Conservation (phyloP, 352 stramenopile species). For the Globisporangium apiculatum region DNA sequence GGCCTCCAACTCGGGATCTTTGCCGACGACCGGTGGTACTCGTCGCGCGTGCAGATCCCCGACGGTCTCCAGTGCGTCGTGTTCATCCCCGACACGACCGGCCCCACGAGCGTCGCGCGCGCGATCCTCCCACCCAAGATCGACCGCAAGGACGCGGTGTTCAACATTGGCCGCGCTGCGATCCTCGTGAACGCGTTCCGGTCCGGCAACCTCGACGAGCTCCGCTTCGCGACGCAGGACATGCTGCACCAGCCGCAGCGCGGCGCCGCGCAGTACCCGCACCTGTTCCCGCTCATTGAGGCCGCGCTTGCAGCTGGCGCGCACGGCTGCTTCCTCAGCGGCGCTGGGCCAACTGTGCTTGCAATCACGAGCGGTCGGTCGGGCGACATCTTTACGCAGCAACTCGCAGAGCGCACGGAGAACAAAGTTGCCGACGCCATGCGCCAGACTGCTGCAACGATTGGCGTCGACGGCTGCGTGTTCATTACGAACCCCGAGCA, state of each 20-base stretch:
- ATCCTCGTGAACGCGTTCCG: constrained; percentile 97
- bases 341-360: constrained; percentile 96
- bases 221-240: constrained; percentile 93
- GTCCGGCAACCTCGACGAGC: constrained; percentile 95
- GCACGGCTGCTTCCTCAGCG: constrained; percentile 95
- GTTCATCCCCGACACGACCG: constrained; percentile 98
- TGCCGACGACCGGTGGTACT: constrained; percentile 95
- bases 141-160: constrained; percentile 92
- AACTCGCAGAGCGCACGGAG: constrained; percentile 79
- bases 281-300: constrained; percentile 96
- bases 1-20: constrained; percentile 94
- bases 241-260: constrained; percentile 95
- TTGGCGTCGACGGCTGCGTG: constrained; percentile 92
- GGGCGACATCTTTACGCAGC: constrained; percentile 99
- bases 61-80: constrained; percentile 96
- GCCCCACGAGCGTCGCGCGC: constrained; percentile 90
- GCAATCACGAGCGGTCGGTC: constrained; percentile 95
- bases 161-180: constrained; percentile 95
- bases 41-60: constrained; percentile 94
- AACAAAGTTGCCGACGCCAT: constrained; percentile 96
- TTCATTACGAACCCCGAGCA: constrained; percentile 97
- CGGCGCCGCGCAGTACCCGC: constrained; percentile 92
- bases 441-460: constrained; percentile 87
- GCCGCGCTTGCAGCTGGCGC: constrained; percentile 92
- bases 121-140: constrained; percentile 89